phyloP scores from a whole-genome alignment of 2,329 filamentous ascomycete species.

The Fusarium sp. region DNA sequence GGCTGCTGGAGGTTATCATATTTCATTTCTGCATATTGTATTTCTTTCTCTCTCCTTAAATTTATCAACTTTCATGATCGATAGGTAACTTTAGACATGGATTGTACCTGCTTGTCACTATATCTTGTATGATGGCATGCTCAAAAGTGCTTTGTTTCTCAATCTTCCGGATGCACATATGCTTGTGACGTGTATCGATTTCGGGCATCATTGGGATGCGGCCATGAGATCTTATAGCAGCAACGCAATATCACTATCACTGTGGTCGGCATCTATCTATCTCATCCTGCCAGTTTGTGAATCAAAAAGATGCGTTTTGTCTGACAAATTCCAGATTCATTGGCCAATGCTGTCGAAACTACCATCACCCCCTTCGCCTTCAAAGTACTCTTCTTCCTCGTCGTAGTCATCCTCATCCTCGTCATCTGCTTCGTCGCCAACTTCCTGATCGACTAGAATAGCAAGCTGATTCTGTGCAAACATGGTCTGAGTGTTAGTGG shows the following conservation, averaged over 20 bases:
- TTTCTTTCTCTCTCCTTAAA: conserved; percentile 15
- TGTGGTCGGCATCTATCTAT: background rate
- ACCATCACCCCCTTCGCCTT: background rate
- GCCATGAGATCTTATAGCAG: background rate
- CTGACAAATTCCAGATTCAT: background rate
- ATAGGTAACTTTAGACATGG: conserved; percentile 35
- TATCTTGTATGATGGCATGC: conserved; percentile 31
- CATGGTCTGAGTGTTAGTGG: background rate
- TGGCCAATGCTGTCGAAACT: background rate
- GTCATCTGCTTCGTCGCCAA: background rate
- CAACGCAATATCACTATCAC: background rate
- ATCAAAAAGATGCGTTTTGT: background rate
- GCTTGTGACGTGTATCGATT: background rate
- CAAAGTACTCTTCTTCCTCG: background rate
- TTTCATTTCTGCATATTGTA: conserved; percentile 28
- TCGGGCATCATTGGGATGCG: background rate
- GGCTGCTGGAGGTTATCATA: conserved; percentile 38
- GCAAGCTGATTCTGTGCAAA: background rate
- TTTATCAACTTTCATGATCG: conserved; percentile 15
- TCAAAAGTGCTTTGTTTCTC: conserved; percentile 11
- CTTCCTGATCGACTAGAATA: background rate
- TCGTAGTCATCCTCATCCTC: background rate
- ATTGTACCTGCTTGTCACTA: conserved; percentile 19
- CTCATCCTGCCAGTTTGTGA: background rate
- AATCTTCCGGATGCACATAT: background rate